phyloP scores from a whole-genome alignment of 208 protist species.

The Trypanosoma melophagium region DNA sequence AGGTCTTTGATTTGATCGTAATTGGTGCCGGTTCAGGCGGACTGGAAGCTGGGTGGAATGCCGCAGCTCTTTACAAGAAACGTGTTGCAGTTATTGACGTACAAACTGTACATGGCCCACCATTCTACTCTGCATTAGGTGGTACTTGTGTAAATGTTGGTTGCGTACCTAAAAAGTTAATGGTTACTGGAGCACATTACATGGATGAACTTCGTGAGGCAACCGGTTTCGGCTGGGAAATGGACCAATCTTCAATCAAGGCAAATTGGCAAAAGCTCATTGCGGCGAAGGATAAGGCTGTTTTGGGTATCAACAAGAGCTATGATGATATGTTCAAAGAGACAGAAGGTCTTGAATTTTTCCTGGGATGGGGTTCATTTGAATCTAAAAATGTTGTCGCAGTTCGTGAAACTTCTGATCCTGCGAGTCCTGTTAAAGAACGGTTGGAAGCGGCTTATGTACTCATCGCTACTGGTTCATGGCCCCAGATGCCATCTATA shows the following conservation, averaged over 20 bases:
- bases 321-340: slow-evolving; percentile 89
- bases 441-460: slow-evolving; percentile 75
- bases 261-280: slow-evolving; percentile 89
- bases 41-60: slow-evolving; percentile 85
- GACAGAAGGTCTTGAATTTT: slow-evolving; percentile 83
- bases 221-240: slow-evolving; percentile 80
- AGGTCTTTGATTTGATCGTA: slow-evolving; percentile 87
- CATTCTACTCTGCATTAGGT: slow-evolving; percentile 74
- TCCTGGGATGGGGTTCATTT: slow-evolving; percentile 76
- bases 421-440: slow-evolving; percentile 51
- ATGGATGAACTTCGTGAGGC: slow-evolving; percentile 77
- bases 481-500: slow-evolving; percentile 76
- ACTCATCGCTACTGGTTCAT: slow-evolving; percentile 83
- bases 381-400: slow-evolving; percentile 72
- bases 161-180: slow-evolving; percentile 89
- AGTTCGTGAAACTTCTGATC: slow-evolving; percentile 58
- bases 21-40: slow-evolving; percentile 88
- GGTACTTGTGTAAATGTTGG: slow-evolving; percentile 89
- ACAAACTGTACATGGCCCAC: slow-evolving; percentile 76
- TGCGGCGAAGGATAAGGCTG: slow-evolving; percentile 83
- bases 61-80: slow-evolving; percentile 79
- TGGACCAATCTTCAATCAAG: slow-evolving; percentile 42
- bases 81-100: slow-evolving; percentile 88
- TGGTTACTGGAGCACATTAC: slow-evolving; percentile 87
- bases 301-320: slow-evolving; percentile 87